Percentiles rank a stretch among this genome's conserved stretches.
phyloP scores from a whole-genome alignment of 106 monocot genomes.

The Dendrobium officinale region DNA sequence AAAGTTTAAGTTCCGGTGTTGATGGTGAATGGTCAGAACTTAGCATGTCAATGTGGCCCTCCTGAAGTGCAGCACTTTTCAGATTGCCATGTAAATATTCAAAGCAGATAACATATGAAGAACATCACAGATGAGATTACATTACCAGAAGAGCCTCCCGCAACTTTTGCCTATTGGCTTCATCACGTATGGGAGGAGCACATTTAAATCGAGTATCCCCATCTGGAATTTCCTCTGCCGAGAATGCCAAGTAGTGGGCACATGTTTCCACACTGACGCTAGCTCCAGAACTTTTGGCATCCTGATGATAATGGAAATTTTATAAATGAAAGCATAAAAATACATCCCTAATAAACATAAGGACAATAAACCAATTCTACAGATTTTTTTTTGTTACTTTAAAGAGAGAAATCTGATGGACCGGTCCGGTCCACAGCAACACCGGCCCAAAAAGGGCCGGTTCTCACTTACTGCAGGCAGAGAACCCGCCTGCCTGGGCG shows the following conservation, averaged over 20 bases:
- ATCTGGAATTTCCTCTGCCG: constrained; percentile 72
- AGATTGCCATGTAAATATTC: neutral
- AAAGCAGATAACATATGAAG: constrained; percentile 7
- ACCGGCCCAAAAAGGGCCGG: too few relatives aligned
- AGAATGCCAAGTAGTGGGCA: constrained; percentile 92
- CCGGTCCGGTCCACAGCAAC: too few relatives aligned
- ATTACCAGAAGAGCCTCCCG: constrained; percentile 85
- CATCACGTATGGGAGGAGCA: constrained; percentile 89
- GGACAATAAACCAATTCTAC: too few relatives aligned
- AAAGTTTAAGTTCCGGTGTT: constrained; percentile 72
- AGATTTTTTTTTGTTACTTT: neutral
- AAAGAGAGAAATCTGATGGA: neutral
- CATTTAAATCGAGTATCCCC: constrained; percentile 98
- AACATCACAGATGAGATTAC: neutral
- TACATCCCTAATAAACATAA: neutral
- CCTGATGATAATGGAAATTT: constrained; percentile 23
- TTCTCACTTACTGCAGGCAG: too few relatives aligned
- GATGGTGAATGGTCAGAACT: constrained; percentile 99
- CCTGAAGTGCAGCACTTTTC: constrained; percentile 27
- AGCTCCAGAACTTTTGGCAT: constrained; percentile 63
- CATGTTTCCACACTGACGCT: constrained; percentile 93
- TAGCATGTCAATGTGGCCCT: constrained; percentile 79
- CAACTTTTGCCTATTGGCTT: constrained; percentile 51
- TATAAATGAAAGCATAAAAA: neutral
- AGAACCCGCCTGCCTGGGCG: too few relatives aligned